phyloP scores from a whole-genome alignment of 768 basidiomycete species.

The Suillus alpinus region DNA sequence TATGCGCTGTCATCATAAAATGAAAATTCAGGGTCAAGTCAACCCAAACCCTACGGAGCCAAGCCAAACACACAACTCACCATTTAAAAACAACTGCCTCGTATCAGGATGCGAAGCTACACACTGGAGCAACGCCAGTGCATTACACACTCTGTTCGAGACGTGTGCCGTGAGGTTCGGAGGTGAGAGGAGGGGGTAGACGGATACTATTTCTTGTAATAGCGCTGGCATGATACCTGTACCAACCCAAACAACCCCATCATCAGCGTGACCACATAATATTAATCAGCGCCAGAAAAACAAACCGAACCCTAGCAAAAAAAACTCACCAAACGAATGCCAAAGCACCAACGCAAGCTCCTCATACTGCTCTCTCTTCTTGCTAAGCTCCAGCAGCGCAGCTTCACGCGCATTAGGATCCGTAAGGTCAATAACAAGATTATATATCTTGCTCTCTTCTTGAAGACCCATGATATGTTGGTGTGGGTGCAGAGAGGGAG shows the following conservation, averaged over 20 bases:
- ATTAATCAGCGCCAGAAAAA: neutral
- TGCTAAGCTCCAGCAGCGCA: constrained; percentile 92
- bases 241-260: constrained; percentile 2
- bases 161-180: constrained; percentile 96
- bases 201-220: constrained; percentile 96
- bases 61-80: constrained; percentile 38
- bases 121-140: constrained; percentile 94
- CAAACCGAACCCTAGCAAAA: neutral
- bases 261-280: neutral
- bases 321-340: constrained; percentile 90
- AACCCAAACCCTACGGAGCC: neutral
- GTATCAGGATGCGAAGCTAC: constrained; percentile 98
- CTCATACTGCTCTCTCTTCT: constrained; percentile 98
- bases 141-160: constrained; percentile 98
- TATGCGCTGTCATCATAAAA: constrained; percentile 67
- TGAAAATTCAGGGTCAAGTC: constrained; percentile 4
- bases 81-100: constrained; percentile 90
- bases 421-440: constrained; percentile 83
- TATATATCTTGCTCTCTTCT: constrained; percentile 85
- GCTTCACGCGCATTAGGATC: constrained; percentile 81
- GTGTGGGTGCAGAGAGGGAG: constrained; percentile 56
- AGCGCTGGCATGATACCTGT: constrained; percentile 96
- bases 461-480: constrained; percentile 53
- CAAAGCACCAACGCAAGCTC: constrained; percentile 96
- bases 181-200: constrained; percentile 93